Base-by-base conservation (phyloP, 495 filamentous ascomycete species). In the Margaritispora aquatica region DNA sequence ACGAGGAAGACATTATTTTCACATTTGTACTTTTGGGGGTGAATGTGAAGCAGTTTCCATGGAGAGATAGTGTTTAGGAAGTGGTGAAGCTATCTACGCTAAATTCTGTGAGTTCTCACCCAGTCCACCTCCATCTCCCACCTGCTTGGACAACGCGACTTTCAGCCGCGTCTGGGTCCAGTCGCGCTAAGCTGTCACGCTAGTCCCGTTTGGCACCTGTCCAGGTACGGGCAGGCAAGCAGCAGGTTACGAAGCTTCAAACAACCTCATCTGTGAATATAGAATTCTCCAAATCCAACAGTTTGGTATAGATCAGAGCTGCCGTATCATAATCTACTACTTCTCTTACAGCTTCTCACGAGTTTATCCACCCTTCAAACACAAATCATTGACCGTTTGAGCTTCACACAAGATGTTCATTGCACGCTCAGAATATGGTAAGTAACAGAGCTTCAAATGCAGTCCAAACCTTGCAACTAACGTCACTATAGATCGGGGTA, bases 391-490 rank as follows among this genome's bases (percentile, higher is more conserved):
- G 22, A 48, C 38, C 26, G 22, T 54, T 47, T 38, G 38, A 8
- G 38, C 49, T 34, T 17, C 54, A 44, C n/a, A n/a, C 85, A 92
- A 77, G 64, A 97, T 97, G 94, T 98, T 98, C 85, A 97, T 98
- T 80, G 94, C 94, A 79, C 88, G 95, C 74, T 97, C 93, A 74
- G 94, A 98, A 94, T 98, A 98, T 78, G 94, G 94, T 96, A 66
- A 63, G 74, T 46, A 54, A 59, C 44, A 53, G 19, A 63, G 60
- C 59, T 67, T 62, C 44, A 51, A 41, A 63, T 54, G 26, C 23
- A 51, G 55, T 49, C 22, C 41, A 11, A 41, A 29, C 31, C 19
- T 24, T 48, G 20, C 23, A 50, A 57, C 74, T 79, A 74, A 75
- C 64, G 50, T 55, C 58, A 51, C 63, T 66, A 59, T 66, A 98